These are phyloP conservation scores for Ophiostoma novo-ulmi DNA, from an alignment of 2,329 filamentous ascomycete species.

Conservation along the genomic window DNA sequence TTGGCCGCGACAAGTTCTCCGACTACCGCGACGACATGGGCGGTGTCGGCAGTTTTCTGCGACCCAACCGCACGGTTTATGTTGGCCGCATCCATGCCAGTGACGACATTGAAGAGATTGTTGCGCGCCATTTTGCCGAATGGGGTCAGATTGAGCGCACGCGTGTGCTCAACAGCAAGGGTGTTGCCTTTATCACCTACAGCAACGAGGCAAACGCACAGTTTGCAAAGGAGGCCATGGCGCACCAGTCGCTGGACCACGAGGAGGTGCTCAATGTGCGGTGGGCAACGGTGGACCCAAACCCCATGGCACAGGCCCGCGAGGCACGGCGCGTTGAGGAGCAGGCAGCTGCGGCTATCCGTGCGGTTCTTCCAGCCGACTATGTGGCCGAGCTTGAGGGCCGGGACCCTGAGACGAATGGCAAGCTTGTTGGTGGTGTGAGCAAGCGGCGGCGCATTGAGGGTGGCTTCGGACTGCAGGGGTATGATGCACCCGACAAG, in stretches of 20 bases:
- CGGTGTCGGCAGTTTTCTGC: conserved; percentile 87
- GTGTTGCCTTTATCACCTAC: conserved; percentile 94
- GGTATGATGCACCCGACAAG: conserved; percentile 90
- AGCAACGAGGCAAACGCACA: conserved; percentile 82
- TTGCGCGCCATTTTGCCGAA: conserved; percentile 90
- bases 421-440: conserved; percentile 48
- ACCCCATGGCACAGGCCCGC: conserved; percentile 87
- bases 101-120: conserved; percentile 95
- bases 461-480: conserved; percentile 79
- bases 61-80: conserved; percentile 91
- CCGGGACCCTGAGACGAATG: conserved; percentile 55
- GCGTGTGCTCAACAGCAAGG: conserved; percentile 79
- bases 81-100: conserved; percentile 90
- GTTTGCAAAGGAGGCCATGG: conserved; percentile 94
- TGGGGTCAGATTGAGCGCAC: conserved; percentile 90
- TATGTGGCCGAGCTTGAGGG: conserved; percentile 95
- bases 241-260: conserved; percentile 86
- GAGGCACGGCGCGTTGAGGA: conserved; percentile 88
- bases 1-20: conserved; percentile 84
- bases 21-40: conserved; percentile 98
- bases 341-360: conserved; percentile 89
- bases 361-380: conserved; percentile 78
- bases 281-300: conserved; percentile 95
- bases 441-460: conserved; percentile 85
- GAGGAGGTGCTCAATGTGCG: conserved; percentile 90